A percentile compares a stretch with the other conserved stretches of the same genome.
phyloP scores from a whole-genome alignment of 768 basidiomycete genomes.

The Gloeophyllum trabeum region DNA sequence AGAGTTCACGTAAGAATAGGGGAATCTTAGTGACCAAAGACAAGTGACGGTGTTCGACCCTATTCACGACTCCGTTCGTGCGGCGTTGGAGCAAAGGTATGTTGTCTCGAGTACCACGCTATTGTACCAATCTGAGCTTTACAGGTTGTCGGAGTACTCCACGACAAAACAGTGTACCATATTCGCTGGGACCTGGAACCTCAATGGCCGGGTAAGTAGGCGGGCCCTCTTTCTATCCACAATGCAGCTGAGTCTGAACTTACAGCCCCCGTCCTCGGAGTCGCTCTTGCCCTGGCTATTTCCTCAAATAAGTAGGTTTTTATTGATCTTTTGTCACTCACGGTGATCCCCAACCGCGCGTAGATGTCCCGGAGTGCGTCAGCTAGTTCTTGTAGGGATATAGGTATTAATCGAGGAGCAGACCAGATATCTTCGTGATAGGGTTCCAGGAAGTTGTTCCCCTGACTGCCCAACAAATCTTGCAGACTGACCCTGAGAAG shows the following conservation, averaged over 20 bases:
- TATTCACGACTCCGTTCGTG: slow-evolving; percentile 78
- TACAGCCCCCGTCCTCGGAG: slow-evolving; percentile 68
- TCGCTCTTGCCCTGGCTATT: slow-evolving; percentile 86
- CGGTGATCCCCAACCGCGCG: background rate
- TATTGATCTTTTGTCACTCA: slow-evolving; percentile 1
- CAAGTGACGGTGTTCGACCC: slow-evolving; percentile 92
- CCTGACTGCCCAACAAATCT: slow-evolving; percentile 93
- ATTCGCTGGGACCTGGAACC: slow-evolving; percentile 91
- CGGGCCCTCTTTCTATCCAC: slow-evolving; percentile 2
- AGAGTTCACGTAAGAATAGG: slow-evolving; percentile 41
- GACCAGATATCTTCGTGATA: slow-evolving; percentile 83
- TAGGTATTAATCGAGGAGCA: slow-evolving; percentile 14
- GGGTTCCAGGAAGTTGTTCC: slow-evolving; percentile 98
- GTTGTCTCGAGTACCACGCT: slow-evolving; percentile 4
- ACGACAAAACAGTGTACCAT: slow-evolving; percentile 58
- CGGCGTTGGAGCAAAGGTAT: slow-evolving; percentile 59
- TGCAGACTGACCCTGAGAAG: slow-evolving; percentile 93
- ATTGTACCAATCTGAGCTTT: slow-evolving; percentile 1
- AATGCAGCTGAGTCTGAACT: slow-evolving; percentile 3
- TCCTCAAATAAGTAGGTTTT: slow-evolving; percentile 58
- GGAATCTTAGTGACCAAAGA: slow-evolving; percentile 80
- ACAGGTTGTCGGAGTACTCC: slow-evolving; percentile 77
- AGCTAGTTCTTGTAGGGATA: background rate
- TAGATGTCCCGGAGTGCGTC: slow-evolving; percentile 39
- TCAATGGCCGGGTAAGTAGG: slow-evolving; percentile 71